Evolutionary conservation across 2,329 filamentous ascomycete species (phyloP).

Genomic region (Diaporthe australafricana): DNA sequence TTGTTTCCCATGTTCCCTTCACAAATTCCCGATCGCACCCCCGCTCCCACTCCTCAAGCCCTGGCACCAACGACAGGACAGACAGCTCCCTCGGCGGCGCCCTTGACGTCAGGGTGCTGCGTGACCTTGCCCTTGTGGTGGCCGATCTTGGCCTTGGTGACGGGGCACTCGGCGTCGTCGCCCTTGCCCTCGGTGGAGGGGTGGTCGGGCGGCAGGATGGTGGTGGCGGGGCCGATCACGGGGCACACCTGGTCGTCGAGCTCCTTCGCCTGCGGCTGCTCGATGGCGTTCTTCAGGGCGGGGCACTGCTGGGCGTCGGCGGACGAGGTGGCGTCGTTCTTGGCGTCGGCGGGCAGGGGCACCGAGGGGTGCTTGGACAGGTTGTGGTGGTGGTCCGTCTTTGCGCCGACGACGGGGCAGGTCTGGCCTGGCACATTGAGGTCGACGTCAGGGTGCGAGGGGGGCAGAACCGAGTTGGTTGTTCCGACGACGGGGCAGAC

Average conservation of each 20-base stretch:
- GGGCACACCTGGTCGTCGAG: constrained; percentile 57
- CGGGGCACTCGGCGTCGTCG: constrained; percentile 53
- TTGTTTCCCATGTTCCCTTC: neutral
- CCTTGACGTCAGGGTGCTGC: constrained; percentile 49
- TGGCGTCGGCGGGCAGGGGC: constrained; percentile 42
- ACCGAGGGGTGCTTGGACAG: constrained; percentile 54
- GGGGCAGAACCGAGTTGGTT: constrained; percentile 54
- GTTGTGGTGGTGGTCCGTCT: constrained; percentile 54
- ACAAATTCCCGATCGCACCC: too few species aligned
- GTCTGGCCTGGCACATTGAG: constrained; percentile 53
- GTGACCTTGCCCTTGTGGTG: constrained; percentile 55
- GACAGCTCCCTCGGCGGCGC: constrained; percentile 46
- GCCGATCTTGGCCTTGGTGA: constrained; percentile 55
- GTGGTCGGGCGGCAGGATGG: constrained; percentile 54
- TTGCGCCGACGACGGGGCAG: constrained; percentile 55
- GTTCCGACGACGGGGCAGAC: constrained; percentile 56
- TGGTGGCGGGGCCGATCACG: constrained; percentile 55
- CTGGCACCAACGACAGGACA: constrained; percentile 53
- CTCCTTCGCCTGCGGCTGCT: constrained; percentile 51
- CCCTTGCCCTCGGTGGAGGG: constrained; percentile 46
- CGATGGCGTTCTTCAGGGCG: constrained; percentile 48
- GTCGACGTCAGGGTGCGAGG: constrained; percentile 53
- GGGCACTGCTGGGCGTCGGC: constrained; percentile 53
- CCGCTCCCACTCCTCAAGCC: constrained; percentile 29
- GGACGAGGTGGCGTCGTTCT: constrained; percentile 38